These are phyloP conservation scores for Euptelea pleiosperma DNA, from an alignment of 164 flowering plant genomes.

Conservation along the genomic window DNA sequence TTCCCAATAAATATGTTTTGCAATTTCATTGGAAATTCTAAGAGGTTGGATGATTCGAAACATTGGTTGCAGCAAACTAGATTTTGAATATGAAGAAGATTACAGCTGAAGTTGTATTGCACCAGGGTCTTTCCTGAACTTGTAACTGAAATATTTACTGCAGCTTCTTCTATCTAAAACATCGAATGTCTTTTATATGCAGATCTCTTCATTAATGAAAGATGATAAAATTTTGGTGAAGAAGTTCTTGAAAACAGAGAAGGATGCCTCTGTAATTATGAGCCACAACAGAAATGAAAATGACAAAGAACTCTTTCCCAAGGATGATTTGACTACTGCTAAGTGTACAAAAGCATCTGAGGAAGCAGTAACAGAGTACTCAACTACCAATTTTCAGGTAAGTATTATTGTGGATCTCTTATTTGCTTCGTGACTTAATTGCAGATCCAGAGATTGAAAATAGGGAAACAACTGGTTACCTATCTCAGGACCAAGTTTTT, in stretches of 20 bases:
- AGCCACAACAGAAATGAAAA: constrained; percentile 13
- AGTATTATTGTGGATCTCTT: background rate
- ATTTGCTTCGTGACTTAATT: background rate
- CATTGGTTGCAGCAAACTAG: too few species aligned
- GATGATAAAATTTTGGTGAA: constrained; percentile 40
- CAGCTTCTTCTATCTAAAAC: background rate
- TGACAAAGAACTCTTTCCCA: constrained; percentile 14
- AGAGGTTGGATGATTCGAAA: too few species aligned
- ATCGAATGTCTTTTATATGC: constrained; percentile 19
- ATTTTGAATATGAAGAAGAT: background rate
- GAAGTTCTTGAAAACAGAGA: constrained; percentile 20
- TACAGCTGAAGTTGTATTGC: background rate
- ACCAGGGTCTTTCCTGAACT: too few species aligned
- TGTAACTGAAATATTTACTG: background rate
- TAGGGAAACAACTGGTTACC: background rate
- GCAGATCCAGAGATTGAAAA: background rate
- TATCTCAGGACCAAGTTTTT: too few species aligned
- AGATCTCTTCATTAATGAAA: constrained; percentile 50
- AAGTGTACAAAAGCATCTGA: constrained; percentile 24
- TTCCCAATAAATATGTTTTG: too few species aligned
- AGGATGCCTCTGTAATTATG: constrained; percentile 7
- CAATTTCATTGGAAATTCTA: too few species aligned
- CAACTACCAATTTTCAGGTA: constrained; percentile 36
- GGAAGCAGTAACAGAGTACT: constrained; percentile 22
- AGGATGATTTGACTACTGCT: constrained; percentile 20